Conservation (phyloP, 768 basidiomycete species). For the Suillus plorans region DNA sequence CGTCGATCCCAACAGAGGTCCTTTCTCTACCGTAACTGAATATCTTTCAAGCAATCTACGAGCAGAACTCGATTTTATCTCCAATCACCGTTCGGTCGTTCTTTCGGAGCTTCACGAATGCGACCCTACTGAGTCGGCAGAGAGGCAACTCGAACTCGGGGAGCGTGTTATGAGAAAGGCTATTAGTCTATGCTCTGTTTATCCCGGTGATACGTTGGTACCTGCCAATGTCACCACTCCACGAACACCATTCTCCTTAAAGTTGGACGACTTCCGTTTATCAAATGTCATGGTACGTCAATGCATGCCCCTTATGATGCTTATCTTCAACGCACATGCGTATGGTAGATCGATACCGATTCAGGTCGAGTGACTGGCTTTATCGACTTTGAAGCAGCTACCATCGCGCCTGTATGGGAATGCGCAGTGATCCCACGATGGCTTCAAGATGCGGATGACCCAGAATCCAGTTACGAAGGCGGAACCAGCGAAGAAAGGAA, state of each 20-base stretch:
- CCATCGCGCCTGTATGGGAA: constrained; percentile 24
- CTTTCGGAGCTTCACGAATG: not conserved
- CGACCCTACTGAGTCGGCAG: not conserved
- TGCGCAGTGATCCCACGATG: constrained; percentile 23
- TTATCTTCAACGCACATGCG: not conserved
- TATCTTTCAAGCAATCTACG: not conserved
- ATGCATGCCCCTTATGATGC: not conserved
- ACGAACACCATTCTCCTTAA: not conserved
- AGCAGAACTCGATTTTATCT: not conserved
- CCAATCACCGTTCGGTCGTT: not conserved
- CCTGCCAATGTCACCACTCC: not conserved
- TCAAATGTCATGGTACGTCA: constrained; percentile 1
- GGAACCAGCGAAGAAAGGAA: not conserved
- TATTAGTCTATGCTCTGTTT: constrained; percentile 3
- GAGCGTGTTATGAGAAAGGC: constrained; percentile 4
- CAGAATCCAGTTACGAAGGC: constrained; percentile 8
- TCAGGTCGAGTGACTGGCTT: constrained; percentile 4
- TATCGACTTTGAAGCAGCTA: constrained; percentile 23
- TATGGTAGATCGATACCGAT: not conserved
- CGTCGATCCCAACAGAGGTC: not conserved
- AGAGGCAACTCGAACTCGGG: constrained; percentile 9
- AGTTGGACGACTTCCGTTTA: constrained; percentile 6
- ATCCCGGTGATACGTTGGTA: constrained; percentile 1
- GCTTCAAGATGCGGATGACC: constrained; percentile 17
- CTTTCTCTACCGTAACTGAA: not conserved